These are phyloP conservation scores for Onygenales sp. DNA, from an alignment of 2,329 filamentous ascomycete species.

Conservation along the genomic window DNA sequence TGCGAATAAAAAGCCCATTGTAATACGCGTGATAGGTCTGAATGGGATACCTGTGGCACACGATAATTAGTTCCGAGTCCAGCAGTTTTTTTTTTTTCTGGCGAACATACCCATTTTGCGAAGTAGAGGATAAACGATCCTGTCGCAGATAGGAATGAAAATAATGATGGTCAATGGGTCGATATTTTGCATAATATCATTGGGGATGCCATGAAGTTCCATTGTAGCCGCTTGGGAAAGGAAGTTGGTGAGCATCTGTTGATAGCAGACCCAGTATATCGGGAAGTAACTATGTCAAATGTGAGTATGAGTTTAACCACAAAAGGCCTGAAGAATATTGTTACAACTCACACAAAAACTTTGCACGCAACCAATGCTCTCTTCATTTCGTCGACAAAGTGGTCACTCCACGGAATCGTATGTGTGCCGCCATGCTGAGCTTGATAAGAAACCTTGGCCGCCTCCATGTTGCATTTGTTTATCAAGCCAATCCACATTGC, in stretches of 20 bases:
- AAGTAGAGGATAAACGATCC: conserved; percentile 57
- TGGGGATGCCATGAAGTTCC: conserved; percentile 61
- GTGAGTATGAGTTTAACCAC: neutral
- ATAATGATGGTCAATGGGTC: conserved; percentile 68
- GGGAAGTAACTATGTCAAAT: conserved; percentile 38
- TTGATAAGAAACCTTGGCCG: conserved; percentile 58
- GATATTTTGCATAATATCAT: conserved; percentile 67
- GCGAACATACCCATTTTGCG: conserved; percentile 37
- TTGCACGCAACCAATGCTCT: conserved; percentile 57
- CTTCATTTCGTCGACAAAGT: conserved; percentile 63
- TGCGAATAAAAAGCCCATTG: conserved; percentile 58
- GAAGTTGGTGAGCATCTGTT: conserved; percentile 58
- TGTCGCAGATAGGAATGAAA: conserved; percentile 63
- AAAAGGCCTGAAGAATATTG: neutral
- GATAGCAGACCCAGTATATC: conserved; percentile 60
- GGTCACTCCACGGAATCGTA: conserved; percentile 53
- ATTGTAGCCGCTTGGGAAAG: conserved; percentile 54
- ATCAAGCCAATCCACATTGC: conserved; percentile 44
- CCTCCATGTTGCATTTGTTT: conserved; percentile 46
- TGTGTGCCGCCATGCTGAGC: conserved; percentile 37
- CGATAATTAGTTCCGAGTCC: neutral
- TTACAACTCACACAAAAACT: conserved; percentile 50
- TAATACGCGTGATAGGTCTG: conserved; percentile 68
- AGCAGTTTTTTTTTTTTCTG: neutral
- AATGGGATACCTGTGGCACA: conserved; percentile 46